Conservation (phyloP, 805 yeast species). For the Teunomyces barrocoloradensis region DNA sequence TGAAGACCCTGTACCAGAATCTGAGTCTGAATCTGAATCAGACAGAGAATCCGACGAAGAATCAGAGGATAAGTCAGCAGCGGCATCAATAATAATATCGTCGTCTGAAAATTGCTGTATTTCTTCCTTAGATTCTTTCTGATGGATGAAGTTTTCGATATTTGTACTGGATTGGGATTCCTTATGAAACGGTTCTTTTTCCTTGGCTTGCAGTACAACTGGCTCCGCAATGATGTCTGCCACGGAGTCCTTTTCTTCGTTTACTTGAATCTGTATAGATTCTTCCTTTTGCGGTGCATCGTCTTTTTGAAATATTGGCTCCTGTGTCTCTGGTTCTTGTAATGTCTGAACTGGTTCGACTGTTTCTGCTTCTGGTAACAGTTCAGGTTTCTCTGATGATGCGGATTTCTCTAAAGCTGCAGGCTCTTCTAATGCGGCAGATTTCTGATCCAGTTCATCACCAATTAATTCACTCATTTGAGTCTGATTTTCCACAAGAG, state of each 20-base stretch:
- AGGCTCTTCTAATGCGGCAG: no score
- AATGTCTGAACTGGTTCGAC: no score
- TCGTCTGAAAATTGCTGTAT: conserved; percentile 12
- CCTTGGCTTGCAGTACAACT: neutral
- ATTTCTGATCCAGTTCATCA: no score
- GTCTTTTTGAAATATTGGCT: no score
- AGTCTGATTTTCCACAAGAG: no score
- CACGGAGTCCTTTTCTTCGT: neutral
- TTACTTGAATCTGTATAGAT: neutral
- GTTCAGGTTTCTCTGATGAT: no score
- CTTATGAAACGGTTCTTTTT: neutral
- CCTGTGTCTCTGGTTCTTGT: no score
- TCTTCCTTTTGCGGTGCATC: no score
- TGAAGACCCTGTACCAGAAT: conserved; percentile 17
- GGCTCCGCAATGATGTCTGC: neutral
- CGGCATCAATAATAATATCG: conserved; percentile 11
- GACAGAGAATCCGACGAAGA: conserved; percentile 14
- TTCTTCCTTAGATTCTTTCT: conserved; percentile 5
- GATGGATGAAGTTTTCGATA: conserved; percentile 7
- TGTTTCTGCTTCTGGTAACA: no score
- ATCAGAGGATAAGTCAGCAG: conserved; percentile 12
- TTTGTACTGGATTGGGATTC: neutral
- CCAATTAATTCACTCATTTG: no score
- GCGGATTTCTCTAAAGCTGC: no score
- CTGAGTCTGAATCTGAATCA: conserved; percentile 17